Evolutionary conservation across 2,329 filamentous ascomycete species (phyloP).

Genomic region (Colletotrichum sansevieriae): DNA sequence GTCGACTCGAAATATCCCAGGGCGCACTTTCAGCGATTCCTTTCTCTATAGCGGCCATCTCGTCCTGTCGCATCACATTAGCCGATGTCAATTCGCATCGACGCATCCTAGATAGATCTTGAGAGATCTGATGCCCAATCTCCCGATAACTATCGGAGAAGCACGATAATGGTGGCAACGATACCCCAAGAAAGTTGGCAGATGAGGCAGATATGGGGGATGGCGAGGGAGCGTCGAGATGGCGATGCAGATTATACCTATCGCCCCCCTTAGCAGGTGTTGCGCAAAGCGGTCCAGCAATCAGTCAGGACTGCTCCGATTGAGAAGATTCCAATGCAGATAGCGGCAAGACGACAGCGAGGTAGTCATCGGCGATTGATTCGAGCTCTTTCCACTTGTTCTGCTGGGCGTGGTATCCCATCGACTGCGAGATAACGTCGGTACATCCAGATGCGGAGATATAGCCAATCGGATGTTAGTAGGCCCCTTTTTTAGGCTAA

Average conservation of each 20-base stretch:
- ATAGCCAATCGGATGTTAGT: too few species aligned
- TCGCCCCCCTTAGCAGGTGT: neutral
- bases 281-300: neutral
- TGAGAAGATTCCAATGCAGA: neutral
- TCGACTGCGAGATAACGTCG: too few species aligned
- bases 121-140: neutral
- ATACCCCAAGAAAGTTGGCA: neutral
- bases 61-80: neutral
- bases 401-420: conserved; percentile 1
- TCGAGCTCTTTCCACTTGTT: neutral
- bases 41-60: neutral
- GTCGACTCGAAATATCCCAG: neutral
- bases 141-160: neutral
- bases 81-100: neutral
- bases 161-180: neutral
- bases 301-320: neutral
- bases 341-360: neutral
- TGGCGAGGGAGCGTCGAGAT: neutral
- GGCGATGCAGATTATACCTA: neutral
- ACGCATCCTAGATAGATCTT: neutral
- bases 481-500: too few species aligned
- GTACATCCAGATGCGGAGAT: too few species aligned
- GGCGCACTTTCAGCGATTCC: neutral
- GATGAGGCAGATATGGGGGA: conserved; percentile 2
- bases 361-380: neutral